A percentile compares a stretch with the other conserved stretches of the same genome.
Conservation (phyloP, 352 stramenopile species). For the Elongisporangium undulatum region DNA sequence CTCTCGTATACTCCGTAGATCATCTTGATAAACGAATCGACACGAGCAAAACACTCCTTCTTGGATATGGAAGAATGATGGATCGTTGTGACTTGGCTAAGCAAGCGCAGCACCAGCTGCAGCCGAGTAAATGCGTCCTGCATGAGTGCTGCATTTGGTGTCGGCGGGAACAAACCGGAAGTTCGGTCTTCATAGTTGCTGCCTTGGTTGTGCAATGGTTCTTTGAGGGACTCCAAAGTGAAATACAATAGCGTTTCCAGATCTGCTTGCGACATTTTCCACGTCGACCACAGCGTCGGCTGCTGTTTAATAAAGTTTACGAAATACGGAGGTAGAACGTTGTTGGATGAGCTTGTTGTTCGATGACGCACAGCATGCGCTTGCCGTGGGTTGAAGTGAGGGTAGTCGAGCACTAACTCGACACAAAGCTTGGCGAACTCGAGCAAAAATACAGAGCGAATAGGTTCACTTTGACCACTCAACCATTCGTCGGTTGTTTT, state of each 20-base stretch:
- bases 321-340: conserved; percentile 78
- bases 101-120: conserved; percentile 56
- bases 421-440: conserved; percentile 75
- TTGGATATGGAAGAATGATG: conserved; percentile 44
- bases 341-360: conserved; percentile 37
- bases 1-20: conserved; percentile 61
- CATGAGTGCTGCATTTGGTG: conserved; percentile 50
- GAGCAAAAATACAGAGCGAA: conserved; percentile 64
- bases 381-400: conserved; percentile 55
- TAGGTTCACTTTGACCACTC: conserved; percentile 35
- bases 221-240: conserved; percentile 47
- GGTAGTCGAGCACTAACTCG: conserved; percentile 70
- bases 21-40: conserved; percentile 49
- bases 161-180: conserved; percentile 27
- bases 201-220: conserved; percentile 31
- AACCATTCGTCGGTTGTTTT: conserved; percentile 74
- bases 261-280: conserved; percentile 58
- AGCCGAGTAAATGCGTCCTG: conserved; percentile 74
- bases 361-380: conserved; percentile 22
- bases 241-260: conserved; percentile 57
- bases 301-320: conserved; percentile 87
- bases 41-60: conserved; percentile 38
- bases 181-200: conserved; percentile 7
- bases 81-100: conserved; percentile 63
- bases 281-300: conserved; percentile 60